phyloP scores from a whole-genome alignment of 768 basidiomycete genomes.

The Terana coerulea region DNA sequence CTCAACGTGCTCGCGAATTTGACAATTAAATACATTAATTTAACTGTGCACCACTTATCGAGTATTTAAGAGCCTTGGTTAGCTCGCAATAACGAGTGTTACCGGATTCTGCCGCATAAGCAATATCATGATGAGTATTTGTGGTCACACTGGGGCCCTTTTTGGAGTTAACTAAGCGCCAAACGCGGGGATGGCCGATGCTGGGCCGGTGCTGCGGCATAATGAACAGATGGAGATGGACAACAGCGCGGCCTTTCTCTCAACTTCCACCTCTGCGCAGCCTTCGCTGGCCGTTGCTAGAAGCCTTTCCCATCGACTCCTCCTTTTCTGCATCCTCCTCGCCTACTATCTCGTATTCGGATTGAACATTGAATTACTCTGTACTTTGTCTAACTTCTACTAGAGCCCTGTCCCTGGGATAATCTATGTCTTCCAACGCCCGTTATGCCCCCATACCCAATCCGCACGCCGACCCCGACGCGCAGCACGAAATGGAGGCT shows the following conservation, averaged over 20 bases:
- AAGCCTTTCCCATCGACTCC: neutral
- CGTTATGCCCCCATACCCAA: conserved; percentile 54
- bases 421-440: conserved; percentile 36
- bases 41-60: no score
- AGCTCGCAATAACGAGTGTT: no score
- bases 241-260: neutral
- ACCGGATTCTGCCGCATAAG: no score
- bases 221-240: neutral
- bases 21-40: no score
- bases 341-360: neutral
- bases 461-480: conserved; percentile 39
- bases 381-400: neutral
- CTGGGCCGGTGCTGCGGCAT: no score
- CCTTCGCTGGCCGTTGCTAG: conserved; percentile 5
- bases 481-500: conserved; percentile 66
- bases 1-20: no score
- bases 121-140: no score
- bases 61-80: no score
- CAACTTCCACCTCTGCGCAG: conserved; percentile 1
- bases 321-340: neutral
- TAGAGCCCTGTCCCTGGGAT: neutral
- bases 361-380: neutral
- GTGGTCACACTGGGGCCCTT: no score
- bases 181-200: no score
- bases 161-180: no score